These are phyloP conservation scores for Spatholobus suberectus DNA, from an alignment of 306 rosid genomes.

Conservation along the genomic window DNA sequence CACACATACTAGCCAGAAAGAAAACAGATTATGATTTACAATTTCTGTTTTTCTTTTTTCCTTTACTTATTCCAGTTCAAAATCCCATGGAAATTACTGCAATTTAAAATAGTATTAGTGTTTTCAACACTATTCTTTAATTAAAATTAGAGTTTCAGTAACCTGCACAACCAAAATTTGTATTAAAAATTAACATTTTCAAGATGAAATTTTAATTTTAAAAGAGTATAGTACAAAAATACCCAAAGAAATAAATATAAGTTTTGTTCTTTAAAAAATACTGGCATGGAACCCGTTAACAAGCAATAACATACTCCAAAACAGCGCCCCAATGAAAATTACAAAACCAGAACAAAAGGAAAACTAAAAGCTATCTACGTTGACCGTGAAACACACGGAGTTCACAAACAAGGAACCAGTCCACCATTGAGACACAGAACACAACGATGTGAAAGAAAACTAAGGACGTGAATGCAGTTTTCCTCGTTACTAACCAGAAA, in stretches of 20 bases:
- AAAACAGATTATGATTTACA: not conserved
- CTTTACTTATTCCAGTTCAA: not conserved
- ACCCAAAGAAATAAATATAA: no score
- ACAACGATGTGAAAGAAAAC: not conserved
- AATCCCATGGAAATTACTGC: not conserved
- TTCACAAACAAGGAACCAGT: not conserved
- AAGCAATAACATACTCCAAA: not conserved
- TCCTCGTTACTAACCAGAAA: not conserved
- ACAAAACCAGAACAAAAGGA: not conserved
- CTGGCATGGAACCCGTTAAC: not conserved
- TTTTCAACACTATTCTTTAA: no score
- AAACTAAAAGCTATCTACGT: not conserved
- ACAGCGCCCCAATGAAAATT: not conserved
- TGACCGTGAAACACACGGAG: not conserved
- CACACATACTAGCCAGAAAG: not conserved
- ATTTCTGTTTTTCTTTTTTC: not conserved
- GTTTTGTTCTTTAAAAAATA: no score
- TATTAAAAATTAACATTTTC: no score
- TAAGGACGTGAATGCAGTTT: not conserved
- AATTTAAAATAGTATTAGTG: no score
- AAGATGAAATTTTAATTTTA: no score
- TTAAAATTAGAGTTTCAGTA: no score
- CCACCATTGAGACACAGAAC: not conserved
- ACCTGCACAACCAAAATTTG: no score
- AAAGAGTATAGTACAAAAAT: no score